Conservation (phyloP, 495 filamentous ascomycete genomes). For the Hypoxylon rickii region DNA sequence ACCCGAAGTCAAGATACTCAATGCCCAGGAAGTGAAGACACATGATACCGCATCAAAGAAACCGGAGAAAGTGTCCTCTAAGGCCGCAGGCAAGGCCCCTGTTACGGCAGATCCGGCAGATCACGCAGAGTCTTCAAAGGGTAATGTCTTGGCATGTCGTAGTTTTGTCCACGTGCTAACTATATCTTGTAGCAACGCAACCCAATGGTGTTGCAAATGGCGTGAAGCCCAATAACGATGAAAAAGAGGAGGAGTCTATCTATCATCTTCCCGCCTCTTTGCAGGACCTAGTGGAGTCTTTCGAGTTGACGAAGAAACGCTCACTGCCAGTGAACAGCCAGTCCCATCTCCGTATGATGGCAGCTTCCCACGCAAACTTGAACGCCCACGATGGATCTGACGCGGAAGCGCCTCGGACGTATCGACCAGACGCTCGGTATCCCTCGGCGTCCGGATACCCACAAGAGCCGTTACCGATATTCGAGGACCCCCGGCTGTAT, state of each 20-base stretch:
- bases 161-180: slow-evolving; percentile 30
- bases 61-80: slow-evolving; percentile 47
- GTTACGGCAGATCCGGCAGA: slow-evolving; percentile 40
- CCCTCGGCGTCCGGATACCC: slow-evolving; percentile 81
- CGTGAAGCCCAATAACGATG: slow-evolving; percentile 50
- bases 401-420: slow-evolving; percentile 78
- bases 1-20: slow-evolving; percentile 27
- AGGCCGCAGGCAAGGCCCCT: slow-evolving; percentile 47
- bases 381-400: slow-evolving; percentile 71
- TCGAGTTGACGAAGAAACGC: slow-evolving; percentile 78
- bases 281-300: slow-evolving; percentile 87
- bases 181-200: slow-evolving; percentile 40
- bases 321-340: slow-evolving; percentile 60
- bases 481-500: slow-evolving; percentile 89
- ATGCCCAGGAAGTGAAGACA: slow-evolving; percentile 21
- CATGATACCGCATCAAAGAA: slow-evolving; percentile 33
- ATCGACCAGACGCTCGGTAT: slow-evolving; percentile 73
- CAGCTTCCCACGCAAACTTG: slow-evolving; percentile 67
- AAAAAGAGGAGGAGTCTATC: slow-evolving; percentile 77
- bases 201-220: slow-evolving; percentile 62
- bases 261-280: slow-evolving; percentile 92
- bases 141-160: slow-evolving; percentile 28
- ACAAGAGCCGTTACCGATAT: slow-evolving; percentile 84
- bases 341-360: slow-evolving; percentile 72
- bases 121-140: slow-evolving; percentile 44